Base-by-base conservation (phyloP, 2,329 filamentous ascomycete genomes). In the Apiospora aurea region DNA sequence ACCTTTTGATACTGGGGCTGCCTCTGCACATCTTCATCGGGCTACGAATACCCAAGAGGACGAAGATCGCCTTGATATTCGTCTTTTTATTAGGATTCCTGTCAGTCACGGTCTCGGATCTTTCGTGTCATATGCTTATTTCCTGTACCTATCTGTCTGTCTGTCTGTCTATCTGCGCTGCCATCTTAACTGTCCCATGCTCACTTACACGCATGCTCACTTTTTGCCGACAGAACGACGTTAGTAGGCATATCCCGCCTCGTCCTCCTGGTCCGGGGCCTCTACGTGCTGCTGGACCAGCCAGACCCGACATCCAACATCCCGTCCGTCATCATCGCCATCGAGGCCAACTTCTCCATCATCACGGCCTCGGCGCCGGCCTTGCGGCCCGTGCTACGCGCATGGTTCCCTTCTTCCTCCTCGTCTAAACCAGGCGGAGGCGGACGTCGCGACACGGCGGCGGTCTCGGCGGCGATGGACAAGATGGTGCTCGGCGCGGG, bases 301-400 rank as follows among this genome's bases (percentile, higher is more conserved):
- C n/a, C 76, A 21, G 78, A 79, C 70, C 74, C 78, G 3, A 79
- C 78, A 10, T 78, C 76, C 73, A 80, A 78, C 73, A 77, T 82
- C 44, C 79, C 80, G 67, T 82, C 83, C 73, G 76, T 80, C 71
- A 80, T 78, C 18, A 82, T 80, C 1, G 79, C 77, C 41, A 79
- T 83, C 67, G 84, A 85, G 77, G 82, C 81, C 38, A 84, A 84
- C 75, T 79, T 83, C 13, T 83, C 82, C 24, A 77, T 85, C 61
- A 81, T 84, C 72, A 84, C 82, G 26, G 83, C 82, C 49, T 84
- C 82, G 8, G 83, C 82, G 0, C 83, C 83, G 7, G 80, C 82
- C 0, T 74, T 85, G 24, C 78, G 82, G 46, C 82, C 82, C n/a
- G 78, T 85, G 34, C 75, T 83, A 69, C 78, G 81, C 38, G 77